phyloP scores from a whole-genome alignment of 2,329 filamentous ascomycete genomes.

The Colletotrichum lindemuthianum region DNA sequence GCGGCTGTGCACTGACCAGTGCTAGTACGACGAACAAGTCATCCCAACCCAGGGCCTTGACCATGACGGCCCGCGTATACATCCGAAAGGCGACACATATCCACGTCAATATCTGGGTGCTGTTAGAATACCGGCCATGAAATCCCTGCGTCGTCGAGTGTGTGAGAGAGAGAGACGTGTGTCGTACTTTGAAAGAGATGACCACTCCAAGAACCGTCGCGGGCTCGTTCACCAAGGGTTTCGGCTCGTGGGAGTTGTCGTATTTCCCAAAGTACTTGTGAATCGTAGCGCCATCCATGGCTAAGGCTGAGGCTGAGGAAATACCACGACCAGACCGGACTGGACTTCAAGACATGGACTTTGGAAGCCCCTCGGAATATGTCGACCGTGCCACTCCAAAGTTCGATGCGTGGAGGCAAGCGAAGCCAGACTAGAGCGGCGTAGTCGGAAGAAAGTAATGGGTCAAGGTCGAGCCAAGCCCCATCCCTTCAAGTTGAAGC shows the following conservation, averaged over 20 bases:
- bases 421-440: conserved; percentile 2
- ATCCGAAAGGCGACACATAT: conserved; percentile 43
- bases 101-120: conserved; percentile 42
- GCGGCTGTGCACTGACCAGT: conserved; percentile 38
- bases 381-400: too few relatives aligned
- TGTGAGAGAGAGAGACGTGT: too few relatives aligned
- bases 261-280: conserved; percentile 10
- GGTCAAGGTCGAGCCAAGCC: conserved; percentile 11
- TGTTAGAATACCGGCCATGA: not conserved
- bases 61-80: conserved; percentile 41
- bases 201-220: conserved; percentile 43
- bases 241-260: conserved; percentile 41
- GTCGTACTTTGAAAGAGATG: conserved; percentile 43
- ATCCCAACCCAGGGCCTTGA: conserved; percentile 46
- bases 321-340: not conserved
- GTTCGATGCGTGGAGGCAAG: not conserved
- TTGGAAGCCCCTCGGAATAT: not conserved
- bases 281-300: conserved; percentile 28
- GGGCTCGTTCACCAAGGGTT: conserved; percentile 42
- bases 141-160: too few relatives aligned
- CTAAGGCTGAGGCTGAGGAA: not conserved
- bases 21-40: conserved; percentile 48
- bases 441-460: not conserved
- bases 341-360: conserved; percentile 2
- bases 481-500: conserved; percentile 24